A percentile compares a stretch with the other conserved stretches of the same genome.
phyloP scores from a whole-genome alignment of 179 eudicot genomes.

The Silene vulgaris region DNA sequence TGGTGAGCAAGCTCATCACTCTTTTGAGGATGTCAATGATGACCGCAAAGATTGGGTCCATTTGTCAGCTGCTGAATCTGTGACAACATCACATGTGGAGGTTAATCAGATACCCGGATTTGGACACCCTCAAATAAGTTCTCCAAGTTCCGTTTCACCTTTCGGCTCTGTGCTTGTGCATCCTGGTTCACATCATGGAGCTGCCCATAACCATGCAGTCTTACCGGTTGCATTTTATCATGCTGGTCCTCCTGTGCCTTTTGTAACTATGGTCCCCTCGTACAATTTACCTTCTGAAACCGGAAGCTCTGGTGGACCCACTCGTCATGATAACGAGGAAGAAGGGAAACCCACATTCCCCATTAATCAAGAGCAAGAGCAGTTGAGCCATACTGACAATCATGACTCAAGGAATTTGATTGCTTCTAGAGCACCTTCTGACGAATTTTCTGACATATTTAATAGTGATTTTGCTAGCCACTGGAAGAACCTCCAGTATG shows the following conservation, averaged over 20 bases:
- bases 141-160: slow-evolving; percentile 33
- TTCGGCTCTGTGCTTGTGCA: slow-evolving; percentile 32
- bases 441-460: slow-evolving; percentile 41
- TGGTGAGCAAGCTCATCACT: slow-evolving; percentile 19
- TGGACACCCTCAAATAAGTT: slow-evolving; percentile 32
- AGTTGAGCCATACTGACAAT: slow-evolving; percentile 20
- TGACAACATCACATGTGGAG: slow-evolving; percentile 23
- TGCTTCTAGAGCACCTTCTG: slow-evolving; percentile 26
- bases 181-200: slow-evolving; percentile 34
- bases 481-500: slow-evolving; percentile 52
- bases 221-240: slow-evolving; percentile 41
- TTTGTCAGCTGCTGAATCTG: slow-evolving; percentile 29
- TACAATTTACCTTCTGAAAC: slow-evolving; percentile 30
- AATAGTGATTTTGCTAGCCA: slow-evolving; percentile 53
- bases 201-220: slow-evolving; percentile 29
- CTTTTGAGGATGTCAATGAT: slow-evolving; percentile 24
- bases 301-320: slow-evolving; percentile 27
- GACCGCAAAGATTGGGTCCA: slow-evolving; percentile 28
- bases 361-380: slow-evolving; percentile 24
- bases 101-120: slow-evolving; percentile 27
- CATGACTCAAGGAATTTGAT: slow-evolving; percentile 18
- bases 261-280: slow-evolving; percentile 40
- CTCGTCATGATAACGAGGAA: slow-evolving; percentile 4
- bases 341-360: background rate
- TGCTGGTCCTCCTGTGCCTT: slow-evolving; percentile 46